Conservation (phyloP, 2,329 filamentous ascomycete species). For the Fusarium sterilihyphosum region DNA sequence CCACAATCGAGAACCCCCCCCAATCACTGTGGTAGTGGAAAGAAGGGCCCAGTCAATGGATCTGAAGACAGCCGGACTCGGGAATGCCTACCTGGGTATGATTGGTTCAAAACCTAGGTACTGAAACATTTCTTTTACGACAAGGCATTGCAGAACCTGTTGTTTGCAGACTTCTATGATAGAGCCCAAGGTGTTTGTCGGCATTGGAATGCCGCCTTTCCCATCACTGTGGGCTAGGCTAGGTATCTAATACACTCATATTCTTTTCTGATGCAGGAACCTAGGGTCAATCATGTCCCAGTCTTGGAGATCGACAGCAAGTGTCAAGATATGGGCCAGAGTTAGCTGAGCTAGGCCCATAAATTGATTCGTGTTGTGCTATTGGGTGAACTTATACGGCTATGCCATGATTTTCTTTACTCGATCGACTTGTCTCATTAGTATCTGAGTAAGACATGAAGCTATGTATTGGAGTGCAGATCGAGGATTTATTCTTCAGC, state of each 20-base stretch:
- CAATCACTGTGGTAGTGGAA: not conserved
- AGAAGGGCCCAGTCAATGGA: not conserved
- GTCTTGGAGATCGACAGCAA: slow-evolving; percentile 15
- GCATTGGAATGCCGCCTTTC: not conserved
- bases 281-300: not conserved
- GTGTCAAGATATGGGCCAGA: not conserved
- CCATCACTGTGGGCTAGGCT: not conserved
- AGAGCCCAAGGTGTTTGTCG: not conserved
- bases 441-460: not conserved
- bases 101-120: slow-evolving; percentile 6
- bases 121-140: not conserved
- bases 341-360: slow-evolving; percentile 29
- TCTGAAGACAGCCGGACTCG: slow-evolving; percentile 3
- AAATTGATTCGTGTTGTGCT: slow-evolving; percentile 35
- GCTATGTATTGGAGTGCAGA: not conserved
- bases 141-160: not conserved
- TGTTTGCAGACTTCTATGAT: not conserved
- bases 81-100: slow-evolving; percentile 5
- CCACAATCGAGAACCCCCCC: slow-evolving; percentile 15
- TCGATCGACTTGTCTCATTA: not conserved
- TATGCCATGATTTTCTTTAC: not conserved
- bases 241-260: not conserved
- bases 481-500: not conserved
- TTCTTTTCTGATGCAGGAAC: not conserved
- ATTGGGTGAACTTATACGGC: slow-evolving; percentile 18